Base-by-base conservation (phyloP, 768 basidiomycete genomes). In the Bullera alba region DNA sequence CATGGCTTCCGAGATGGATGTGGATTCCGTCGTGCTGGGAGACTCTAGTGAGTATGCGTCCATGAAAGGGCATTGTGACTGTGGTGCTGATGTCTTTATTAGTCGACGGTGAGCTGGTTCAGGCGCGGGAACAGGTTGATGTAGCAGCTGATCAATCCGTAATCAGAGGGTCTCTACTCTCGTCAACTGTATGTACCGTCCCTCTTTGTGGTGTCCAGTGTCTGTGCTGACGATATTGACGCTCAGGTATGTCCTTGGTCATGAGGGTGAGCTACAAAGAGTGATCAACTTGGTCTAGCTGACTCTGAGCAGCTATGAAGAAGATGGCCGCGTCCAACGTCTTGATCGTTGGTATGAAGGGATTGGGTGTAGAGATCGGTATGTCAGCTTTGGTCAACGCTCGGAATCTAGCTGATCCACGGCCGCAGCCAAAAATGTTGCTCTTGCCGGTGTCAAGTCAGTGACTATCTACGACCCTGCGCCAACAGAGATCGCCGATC, bases 251-350 rank as follows among this genome's bases (percentile, higher is more conserved):
- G 92, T 97, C 8, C 81, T 97, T 23, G 92, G 92, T 26, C 90
- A 96, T 72, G 92, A 96, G 80, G 92, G 92, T 88, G 58, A 57
- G 71, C n/a, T 8, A 26, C 12, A 35, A 19, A 23, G 22, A 21
- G 16, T 8, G 25, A 23, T 42, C 30, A 39, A 15, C 16, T n/a
- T 27, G 32, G 14, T 6, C 34, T 3, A 44, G 30, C 57, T 49
- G 46, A 46, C 32, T 3, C 17, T 36, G 16, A 23, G 2, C 27
- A 96, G 93, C 93, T 38, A 97, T 97, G 95, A 95, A 95, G 79
- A 85, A 84, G 68, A 97, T 99, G 95, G 93, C 95, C 5, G 78
- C 81, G 15, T 96, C 92, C 30, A 95, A 95, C 68, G 86, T 97
- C 35, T 80, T 99, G 56, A 82, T 99, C 56, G 83, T 95, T 39